Conservation (phyloP, 202 grass and related monocot species). For the Thinopyrum obtusiflorum region DNA sequence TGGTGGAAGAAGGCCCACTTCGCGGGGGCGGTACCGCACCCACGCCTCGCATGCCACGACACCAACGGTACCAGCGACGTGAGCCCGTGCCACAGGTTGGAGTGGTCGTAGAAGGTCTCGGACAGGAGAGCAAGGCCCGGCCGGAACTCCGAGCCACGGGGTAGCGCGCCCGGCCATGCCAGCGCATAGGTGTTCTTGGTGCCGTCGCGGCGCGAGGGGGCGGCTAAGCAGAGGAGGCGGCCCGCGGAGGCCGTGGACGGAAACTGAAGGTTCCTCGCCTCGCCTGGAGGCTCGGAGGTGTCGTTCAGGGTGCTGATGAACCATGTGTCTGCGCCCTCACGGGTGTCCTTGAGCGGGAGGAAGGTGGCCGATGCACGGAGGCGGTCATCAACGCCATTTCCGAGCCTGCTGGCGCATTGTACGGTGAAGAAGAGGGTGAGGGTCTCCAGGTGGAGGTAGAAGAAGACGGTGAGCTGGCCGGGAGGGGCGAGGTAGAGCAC, state of each 20-base stretch:
- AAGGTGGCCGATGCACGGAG: conserved; percentile 52
- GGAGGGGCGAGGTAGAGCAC: conserved; percentile 24
- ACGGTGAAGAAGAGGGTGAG: conserved; percentile 1
- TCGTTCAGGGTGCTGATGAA: conserved; percentile 59
- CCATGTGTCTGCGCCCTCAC: conserved; percentile 29
- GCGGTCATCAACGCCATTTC: background rate
- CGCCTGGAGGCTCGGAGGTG: conserved; percentile 38
- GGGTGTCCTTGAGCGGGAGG: conserved; percentile 53
- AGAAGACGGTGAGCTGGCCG: background rate
- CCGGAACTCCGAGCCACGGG: conserved; percentile 26
- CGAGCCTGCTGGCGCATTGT: background rate
- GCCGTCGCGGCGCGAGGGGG: conserved; percentile 39
- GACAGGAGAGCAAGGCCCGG: conserved; percentile 53
- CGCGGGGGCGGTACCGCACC: conserved; percentile 30
- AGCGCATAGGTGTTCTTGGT: conserved; percentile 56
- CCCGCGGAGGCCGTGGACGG: conserved; percentile 39
- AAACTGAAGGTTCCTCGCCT: conserved; percentile 49
- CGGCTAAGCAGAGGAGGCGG: conserved; percentile 50
- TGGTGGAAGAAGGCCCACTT: conserved; percentile 68
- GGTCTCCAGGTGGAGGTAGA: conserved; percentile 9
- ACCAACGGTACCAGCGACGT: conserved; percentile 43
- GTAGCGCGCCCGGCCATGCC: conserved; percentile 53
- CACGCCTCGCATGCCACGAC: conserved; percentile 47
- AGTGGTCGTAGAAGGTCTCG: conserved; percentile 63
- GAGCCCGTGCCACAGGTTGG: conserved; percentile 66